A percentile compares a stretch with the other conserved stretches of the same genome.
Evolutionary conservation across 495 filamentous ascomycete genomes (phyloP).

Genomic region (Jackrogersella multiformis): DNA sequence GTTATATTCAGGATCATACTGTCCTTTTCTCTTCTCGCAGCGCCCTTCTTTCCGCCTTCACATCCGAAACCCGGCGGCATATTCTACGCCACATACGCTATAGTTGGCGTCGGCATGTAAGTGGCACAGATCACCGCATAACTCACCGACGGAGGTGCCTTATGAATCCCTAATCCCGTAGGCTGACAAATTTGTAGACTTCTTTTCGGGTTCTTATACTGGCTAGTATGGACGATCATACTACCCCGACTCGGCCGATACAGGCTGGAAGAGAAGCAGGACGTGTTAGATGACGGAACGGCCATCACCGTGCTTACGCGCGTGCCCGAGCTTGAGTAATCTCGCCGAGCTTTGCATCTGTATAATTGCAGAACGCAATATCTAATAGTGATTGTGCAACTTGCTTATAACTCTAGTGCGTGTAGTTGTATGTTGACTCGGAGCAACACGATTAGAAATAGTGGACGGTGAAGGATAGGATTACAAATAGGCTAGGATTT

Average conservation of each 20-base stretch:
- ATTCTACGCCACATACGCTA: conserved; percentile 76
- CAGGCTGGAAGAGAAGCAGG: conserved; percentile 65
- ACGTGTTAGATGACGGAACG: conserved; percentile 67
- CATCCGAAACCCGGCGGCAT: conserved; percentile 66
- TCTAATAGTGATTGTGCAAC: conserved; percentile 9
- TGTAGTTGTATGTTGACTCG: background rate
- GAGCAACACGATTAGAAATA: background rate
- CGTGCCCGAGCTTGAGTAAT: conserved; percentile 45
- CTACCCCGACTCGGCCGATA: conserved; percentile 69
- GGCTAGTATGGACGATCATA: conserved; percentile 74
- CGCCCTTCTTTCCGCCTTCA: conserved; percentile 63
- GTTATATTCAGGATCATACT: conserved; percentile 57
- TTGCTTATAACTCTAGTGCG: background rate
- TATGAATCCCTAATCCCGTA: conserved; percentile 51
- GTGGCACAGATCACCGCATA: conserved; percentile 43
- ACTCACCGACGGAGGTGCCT: background rate
- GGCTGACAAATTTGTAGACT: conserved; percentile 60
- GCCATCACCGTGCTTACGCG: conserved; percentile 65
- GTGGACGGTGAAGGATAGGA: background rate
- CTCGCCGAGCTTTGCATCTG: background rate
- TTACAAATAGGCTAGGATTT: conserved; percentile 42
- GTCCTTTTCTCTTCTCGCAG: conserved; percentile 59
- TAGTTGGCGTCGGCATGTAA: conserved; percentile 76
- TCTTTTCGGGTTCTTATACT: conserved; percentile 70
- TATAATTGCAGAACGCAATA: conserved; percentile 9